phyloP scores from a whole-genome alignment of 2,329 filamentous ascomycete species.

The Pestalotiopsis sp. region DNA sequence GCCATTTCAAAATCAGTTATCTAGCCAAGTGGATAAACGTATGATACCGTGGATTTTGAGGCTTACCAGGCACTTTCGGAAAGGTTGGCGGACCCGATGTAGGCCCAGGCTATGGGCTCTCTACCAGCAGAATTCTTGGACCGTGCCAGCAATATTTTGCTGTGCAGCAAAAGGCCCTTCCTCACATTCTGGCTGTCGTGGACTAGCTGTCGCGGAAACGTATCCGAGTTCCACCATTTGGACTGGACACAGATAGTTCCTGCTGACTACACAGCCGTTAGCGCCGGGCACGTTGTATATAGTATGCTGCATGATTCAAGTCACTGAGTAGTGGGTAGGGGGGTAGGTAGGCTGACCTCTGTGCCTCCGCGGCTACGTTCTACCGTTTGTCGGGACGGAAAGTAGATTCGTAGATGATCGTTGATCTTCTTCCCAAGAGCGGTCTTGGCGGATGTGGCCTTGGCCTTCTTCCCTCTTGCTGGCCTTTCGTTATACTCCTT shows the following conservation, averaged over 20 bases:
- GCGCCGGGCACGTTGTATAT: conserved; percentile 10
- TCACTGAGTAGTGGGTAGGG: conserved; percentile 16
- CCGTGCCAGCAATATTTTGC: conserved; percentile 69
- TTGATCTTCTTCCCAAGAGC: conserved; percentile 29
- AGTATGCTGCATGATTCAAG: not conserved
- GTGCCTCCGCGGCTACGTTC: conserved; percentile 63
- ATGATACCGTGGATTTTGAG: not conserved
- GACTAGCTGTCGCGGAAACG: conserved; percentile 73
- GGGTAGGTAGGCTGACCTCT: conserved; percentile 42
- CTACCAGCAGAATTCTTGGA: conserved; percentile 18
- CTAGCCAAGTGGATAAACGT: not conserved
- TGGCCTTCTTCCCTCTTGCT: conserved; percentile 32
- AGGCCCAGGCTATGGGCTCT: conserved; percentile 66
- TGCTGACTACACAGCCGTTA: conserved; percentile 52
- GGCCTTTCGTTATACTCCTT: conserved; percentile 47
- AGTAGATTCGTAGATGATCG: conserved; percentile 73
- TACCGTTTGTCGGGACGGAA: conserved; percentile 76
- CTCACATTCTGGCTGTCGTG: conserved; percentile 76
- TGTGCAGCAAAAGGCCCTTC: conserved; percentile 80
- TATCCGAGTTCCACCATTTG: conserved; percentile 69
- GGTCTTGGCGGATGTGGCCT: conserved; percentile 24
- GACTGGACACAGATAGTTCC: conserved; percentile 82
- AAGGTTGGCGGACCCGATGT: conserved; percentile 88
- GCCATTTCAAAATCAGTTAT: not conserved
- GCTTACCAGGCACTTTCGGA: conserved; percentile 90